A percentile compares a stretch with the other conserved stretches of the same genome.
Evolutionary conservation across 495 filamentous ascomycete species (phyloP).

Genomic region (Chlorociboria aeruginascens): DNA sequence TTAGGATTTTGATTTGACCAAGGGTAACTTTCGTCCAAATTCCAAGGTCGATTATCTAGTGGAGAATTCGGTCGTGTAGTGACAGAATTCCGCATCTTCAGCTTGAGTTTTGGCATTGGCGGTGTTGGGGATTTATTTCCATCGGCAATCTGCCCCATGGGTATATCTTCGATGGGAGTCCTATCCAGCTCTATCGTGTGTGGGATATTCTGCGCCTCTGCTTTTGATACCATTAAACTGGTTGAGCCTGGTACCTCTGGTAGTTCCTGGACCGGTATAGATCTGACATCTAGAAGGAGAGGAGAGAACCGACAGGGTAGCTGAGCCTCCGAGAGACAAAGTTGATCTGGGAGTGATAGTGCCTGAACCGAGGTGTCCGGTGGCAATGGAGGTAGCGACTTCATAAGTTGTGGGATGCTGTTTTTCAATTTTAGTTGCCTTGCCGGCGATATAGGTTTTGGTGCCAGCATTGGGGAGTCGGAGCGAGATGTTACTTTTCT

Average conservation of each 20-base stretch:
- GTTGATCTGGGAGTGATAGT: neutral
- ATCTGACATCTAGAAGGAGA: neutral
- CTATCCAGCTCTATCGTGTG: neutral
- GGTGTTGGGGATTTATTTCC: neutral
- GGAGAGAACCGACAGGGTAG: conserved; percentile 5
- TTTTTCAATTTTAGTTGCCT: conserved; percentile 34
- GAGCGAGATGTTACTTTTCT: conserved; percentile 5
- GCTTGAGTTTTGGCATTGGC: conserved; percentile 8
- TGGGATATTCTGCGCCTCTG: neutral
- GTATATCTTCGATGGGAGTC: neutral
- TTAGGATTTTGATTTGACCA: conserved; percentile 4
- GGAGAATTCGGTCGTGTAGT: conserved; percentile 1
- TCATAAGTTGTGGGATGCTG: conserved; percentile 39
- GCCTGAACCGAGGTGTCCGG: neutral
- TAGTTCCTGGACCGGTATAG: neutral
- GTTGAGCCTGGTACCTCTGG: neutral
- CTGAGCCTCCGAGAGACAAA: neutral
- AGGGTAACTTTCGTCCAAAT: conserved; percentile 10
- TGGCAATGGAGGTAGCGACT: conserved; percentile 33
- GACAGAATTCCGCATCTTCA: conserved; percentile 6
- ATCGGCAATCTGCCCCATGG: neutral
- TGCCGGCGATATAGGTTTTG: conserved; percentile 33
- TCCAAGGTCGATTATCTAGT: conserved; percentile 6
- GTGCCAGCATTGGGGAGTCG: conserved; percentile 25
- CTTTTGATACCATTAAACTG: neutral